phyloP scores from a whole-genome alignment of 441 rosid species.

The Geranium incanum region DNA sequence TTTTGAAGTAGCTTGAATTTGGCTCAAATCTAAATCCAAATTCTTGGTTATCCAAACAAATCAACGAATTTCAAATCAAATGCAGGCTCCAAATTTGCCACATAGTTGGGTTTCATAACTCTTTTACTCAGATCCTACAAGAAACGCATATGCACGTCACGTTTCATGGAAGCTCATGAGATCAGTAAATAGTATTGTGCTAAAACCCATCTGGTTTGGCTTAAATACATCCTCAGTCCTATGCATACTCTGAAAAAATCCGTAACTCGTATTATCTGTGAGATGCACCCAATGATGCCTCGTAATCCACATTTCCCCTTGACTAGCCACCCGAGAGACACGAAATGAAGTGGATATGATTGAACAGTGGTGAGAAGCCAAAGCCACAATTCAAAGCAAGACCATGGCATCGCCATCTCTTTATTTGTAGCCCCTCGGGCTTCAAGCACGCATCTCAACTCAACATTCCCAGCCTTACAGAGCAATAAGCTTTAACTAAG shows the following conservation, averaged over 20 bases:
- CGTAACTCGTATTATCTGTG: background rate
- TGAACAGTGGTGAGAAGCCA: background rate
- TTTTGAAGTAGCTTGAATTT: no score
- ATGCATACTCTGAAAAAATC: background rate
- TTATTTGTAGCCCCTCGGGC: background rate
- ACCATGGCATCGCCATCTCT: background rate
- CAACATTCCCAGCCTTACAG: conserved; percentile 1
- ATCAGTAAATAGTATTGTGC: background rate
- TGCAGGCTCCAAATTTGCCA: background rate
- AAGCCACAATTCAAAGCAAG: background rate
- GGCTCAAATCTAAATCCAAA: no score
- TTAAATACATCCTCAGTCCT: background rate
- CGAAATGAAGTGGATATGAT: background rate
- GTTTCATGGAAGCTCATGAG: background rate
- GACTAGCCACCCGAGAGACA: background rate
- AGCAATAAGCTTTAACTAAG: background rate
- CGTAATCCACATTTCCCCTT: background rate
- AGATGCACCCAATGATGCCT: background rate
- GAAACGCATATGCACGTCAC: background rate
- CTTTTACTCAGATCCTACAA: background rate
- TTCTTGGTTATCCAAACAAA: background rate
- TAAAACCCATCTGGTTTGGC: background rate
- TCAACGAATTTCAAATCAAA: background rate
- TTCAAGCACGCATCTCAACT: background rate
- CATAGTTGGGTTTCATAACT: background rate